Evolutionary conservation across 1,284 basidiomycete genomes (phyloP).

Genomic region (Malassezia pachydermatis): DNA sequence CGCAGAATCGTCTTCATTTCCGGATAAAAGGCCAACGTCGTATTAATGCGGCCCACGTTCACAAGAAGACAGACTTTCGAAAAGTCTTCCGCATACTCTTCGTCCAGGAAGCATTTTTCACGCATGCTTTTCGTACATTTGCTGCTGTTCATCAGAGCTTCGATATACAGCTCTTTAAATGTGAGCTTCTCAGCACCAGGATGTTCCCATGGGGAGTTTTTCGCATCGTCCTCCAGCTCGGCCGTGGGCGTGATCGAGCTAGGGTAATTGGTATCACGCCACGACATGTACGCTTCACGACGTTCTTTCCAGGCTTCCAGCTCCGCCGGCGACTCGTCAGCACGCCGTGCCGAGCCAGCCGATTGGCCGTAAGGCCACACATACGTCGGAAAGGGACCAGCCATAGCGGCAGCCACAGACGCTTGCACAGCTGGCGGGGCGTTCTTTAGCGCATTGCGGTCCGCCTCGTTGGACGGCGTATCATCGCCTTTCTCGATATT

Average conservation of each 20-base stretch:
- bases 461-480: neutral
- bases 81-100: slow-evolving; percentile 68
- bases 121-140: slow-evolving; percentile 77
- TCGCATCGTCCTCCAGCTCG: slow-evolving; percentile 8
- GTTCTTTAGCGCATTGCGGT: slow-evolving; percentile 1
- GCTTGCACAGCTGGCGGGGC: slow-evolving; percentile 13
- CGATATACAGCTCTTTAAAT: slow-evolving; percentile 74
- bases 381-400: slow-evolving; percentile 22
- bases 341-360: slow-evolving; percentile 27
- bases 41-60: slow-evolving; percentile 86
- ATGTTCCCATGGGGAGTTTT: slow-evolving; percentile 27
- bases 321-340: slow-evolving; percentile 34
- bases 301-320: slow-evolving; percentile 21
- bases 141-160: slow-evolving; percentile 64
- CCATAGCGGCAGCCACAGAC: slow-evolving; percentile 7
- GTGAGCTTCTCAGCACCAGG: slow-evolving; percentile 49
- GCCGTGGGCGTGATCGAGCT: slow-evolving; percentile 10
- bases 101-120: slow-evolving; percentile 69
- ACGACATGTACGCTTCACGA: slow-evolving; percentile 3
- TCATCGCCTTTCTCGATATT: neutral
- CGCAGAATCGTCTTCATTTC: slow-evolving; percentile 72
- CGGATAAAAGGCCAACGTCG: slow-evolving; percentile 67
- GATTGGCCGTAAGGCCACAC: slow-evolving; percentile 43
- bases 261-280: slow-evolving; percentile 16
- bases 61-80: slow-evolving; percentile 69